Evolutionary conservation across 83 land plant genomes (phyloP).

Genomic region (Picea abies): DNA sequence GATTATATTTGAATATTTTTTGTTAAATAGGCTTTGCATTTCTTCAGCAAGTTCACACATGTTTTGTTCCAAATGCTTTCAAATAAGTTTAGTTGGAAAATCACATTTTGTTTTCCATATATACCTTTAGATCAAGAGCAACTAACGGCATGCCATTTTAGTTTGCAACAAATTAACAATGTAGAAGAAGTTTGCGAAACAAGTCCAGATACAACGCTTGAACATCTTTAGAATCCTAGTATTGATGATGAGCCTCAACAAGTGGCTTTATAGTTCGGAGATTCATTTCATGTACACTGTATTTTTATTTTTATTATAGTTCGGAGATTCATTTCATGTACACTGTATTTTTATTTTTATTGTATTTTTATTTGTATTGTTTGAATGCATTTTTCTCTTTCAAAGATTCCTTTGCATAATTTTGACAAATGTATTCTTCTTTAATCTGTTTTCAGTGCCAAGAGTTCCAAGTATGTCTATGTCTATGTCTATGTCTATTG

Average conservation of each 20-base stretch:
- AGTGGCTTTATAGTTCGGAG: slow-evolving; percentile 95
- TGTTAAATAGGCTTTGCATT: too few species aligned
- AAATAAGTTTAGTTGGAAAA: too few species aligned
- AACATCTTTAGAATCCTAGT: slow-evolving; percentile 99
- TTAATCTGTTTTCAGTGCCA: background rate
- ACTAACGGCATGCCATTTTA: slow-evolving; percentile 92
- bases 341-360: too few species aligned
- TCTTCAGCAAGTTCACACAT: too few species aligned
- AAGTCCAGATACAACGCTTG: slow-evolving; percentile 92
- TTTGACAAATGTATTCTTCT: background rate
- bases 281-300: slow-evolving; percentile 86
- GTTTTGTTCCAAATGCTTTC: too few species aligned
- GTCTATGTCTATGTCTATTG: background rate
- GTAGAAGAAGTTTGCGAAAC: slow-evolving; percentile 98
- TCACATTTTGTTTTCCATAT: too few species aligned
- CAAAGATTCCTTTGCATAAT: background rate
- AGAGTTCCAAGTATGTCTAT: background rate
- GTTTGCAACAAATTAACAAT: slow-evolving; percentile 98
- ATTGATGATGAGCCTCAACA: slow-evolving; percentile 99
- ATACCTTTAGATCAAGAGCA: slow-evolving; percentile 98
- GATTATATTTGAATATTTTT: too few species aligned
- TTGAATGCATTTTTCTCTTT: background rate
- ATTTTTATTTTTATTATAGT: slow-evolving; percentile 41
- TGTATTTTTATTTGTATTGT: too few species aligned
- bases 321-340: slow-evolving; percentile 99